Conservation (phyloP, 176 grass and related monocot genomes). For the Triticum urartu region DNA sequence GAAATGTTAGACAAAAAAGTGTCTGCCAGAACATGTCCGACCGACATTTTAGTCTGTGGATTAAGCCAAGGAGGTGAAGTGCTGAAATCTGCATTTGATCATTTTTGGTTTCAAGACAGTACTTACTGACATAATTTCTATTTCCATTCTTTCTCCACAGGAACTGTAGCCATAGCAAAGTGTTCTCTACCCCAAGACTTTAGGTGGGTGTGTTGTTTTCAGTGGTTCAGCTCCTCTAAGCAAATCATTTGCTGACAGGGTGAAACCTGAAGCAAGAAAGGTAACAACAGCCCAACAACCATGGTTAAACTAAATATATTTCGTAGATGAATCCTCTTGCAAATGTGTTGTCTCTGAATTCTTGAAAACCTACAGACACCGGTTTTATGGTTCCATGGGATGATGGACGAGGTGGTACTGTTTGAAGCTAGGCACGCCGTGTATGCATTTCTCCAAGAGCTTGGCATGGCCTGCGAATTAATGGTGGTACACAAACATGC, state of each 20-base stretch:
- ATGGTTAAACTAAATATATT: too few species aligned
- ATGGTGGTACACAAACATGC: conserved; percentile 36
- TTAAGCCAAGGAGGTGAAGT: conserved; percentile 60
- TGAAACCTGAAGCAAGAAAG: neutral
- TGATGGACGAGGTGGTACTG: conserved; percentile 52
- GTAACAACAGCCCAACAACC: too few species aligned
- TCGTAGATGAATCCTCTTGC: neutral
- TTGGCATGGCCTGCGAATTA: conserved; percentile 61
- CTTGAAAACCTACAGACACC: conserved; percentile 56
- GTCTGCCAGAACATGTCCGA: conserved; percentile 29
- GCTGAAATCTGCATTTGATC: neutral
- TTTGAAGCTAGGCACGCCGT: conserved; percentile 59
- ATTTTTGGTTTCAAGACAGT: neutral
- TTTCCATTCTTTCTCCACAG: neutral
- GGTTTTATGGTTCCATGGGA: conserved; percentile 72
- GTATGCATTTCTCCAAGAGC: conserved; percentile 48
- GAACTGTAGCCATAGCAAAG: conserved; percentile 54
- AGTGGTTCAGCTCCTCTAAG: conserved; percentile 59
- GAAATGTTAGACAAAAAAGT: conserved; percentile 48
- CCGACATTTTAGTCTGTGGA: conserved; percentile 53
- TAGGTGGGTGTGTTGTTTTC: conserved; percentile 60
- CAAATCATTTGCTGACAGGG: conserved; percentile 38
- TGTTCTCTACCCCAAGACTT: conserved; percentile 56
- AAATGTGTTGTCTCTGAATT: neutral
- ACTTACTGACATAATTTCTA: neutral